These are phyloP conservation scores for Yamadazyma olivae DNA, from an alignment of 805 yeast genomes.

Conservation along the genomic window DNA sequence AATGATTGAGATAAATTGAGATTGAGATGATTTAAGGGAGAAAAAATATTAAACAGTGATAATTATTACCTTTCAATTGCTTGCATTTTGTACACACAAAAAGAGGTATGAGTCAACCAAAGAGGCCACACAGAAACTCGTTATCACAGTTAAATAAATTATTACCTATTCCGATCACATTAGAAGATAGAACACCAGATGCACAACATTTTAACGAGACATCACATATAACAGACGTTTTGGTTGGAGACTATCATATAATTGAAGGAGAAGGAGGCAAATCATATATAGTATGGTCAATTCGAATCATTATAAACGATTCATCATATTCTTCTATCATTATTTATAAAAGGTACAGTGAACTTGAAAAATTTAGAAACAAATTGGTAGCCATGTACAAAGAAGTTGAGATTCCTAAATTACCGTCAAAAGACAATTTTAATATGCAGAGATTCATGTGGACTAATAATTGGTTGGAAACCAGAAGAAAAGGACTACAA, in stretches of 20 bases:
- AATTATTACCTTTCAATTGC: too few species aligned
- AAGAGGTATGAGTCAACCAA: slow-evolving; percentile 3
- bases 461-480: slow-evolving; percentile 47
- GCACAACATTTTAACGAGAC: slow-evolving; percentile 15
- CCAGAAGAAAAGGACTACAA: slow-evolving; percentile 55
- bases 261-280: slow-evolving; percentile 37
- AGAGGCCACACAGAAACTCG: slow-evolving; percentile 15
- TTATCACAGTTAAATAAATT: slow-evolving; percentile 24
- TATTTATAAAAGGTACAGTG: slow-evolving; percentile 62
- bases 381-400: slow-evolving; percentile 45
- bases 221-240: slow-evolving; percentile 38
- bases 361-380: slow-evolving; percentile 49
- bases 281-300: slow-evolving; percentile 38
- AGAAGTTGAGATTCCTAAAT: slow-evolving; percentile 35
- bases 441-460: slow-evolving; percentile 37
- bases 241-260: slow-evolving; percentile 39
- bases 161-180: slow-evolving; percentile 37
- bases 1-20: background rate
- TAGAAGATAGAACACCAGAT: slow-evolving; percentile 19
- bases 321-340: slow-evolving; percentile 39
- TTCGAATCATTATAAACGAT: slow-evolving; percentile 35
- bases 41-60: too few species aligned
- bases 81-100: too few species aligned
- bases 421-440: slow-evolving; percentile 52
- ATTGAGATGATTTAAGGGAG: background rate